These are phyloP conservation scores for Arachnomyces sp. DNA, from an alignment of 2,329 filamentous ascomycete species.

Conservation along the genomic window DNA sequence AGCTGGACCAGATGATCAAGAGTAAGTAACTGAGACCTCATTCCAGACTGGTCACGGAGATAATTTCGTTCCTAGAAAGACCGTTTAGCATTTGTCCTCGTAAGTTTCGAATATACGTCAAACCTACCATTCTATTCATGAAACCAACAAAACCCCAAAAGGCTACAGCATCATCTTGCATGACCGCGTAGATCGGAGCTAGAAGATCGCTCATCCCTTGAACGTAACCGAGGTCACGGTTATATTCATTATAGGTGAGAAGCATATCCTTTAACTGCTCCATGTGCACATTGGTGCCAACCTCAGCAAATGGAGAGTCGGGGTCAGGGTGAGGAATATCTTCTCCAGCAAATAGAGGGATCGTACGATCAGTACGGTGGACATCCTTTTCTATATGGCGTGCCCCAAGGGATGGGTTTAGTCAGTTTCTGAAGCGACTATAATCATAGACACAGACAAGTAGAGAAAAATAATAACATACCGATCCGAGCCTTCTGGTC, in stretches of 20 bases:
- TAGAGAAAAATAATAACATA: slow-evolving; percentile 42
- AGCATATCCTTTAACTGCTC: slow-evolving; percentile 99
- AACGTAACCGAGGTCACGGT: slow-evolving; percentile 89
- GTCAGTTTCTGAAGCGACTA: slow-evolving; percentile 6
- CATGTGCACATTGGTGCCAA: slow-evolving; percentile 91
- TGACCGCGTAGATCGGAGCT: slow-evolving; percentile 90
- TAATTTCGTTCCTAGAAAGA: slow-evolving; percentile 74
- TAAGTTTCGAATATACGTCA: not conserved
- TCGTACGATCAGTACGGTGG: slow-evolving; percentile 87
- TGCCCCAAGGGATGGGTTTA: slow-evolving; percentile 47
- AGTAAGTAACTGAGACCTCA: slow-evolving; percentile 83
- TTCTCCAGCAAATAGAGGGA: slow-evolving; percentile 92
- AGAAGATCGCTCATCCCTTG: slow-evolving; percentile 98
- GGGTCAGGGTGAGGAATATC: slow-evolving; percentile 96
- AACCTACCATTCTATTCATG: slow-evolving; percentile 79
- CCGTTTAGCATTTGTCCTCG: too few relatives aligned
- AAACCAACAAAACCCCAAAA: slow-evolving; percentile 96
- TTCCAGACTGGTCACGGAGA: slow-evolving; percentile 87
- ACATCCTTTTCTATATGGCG: slow-evolving; percentile 84
- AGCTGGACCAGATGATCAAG: slow-evolving; percentile 93
- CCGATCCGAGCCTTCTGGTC: slow-evolving; percentile 91
- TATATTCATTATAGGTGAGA: slow-evolving; percentile 96
- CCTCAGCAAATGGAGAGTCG: slow-evolving; percentile 84
- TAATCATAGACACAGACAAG: slow-evolving; percentile 1
- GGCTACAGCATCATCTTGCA: slow-evolving; percentile 93